Evolutionary conservation across 306 rosid genomes (phyloP).

Genomic region (Argentina anserina): DNA sequence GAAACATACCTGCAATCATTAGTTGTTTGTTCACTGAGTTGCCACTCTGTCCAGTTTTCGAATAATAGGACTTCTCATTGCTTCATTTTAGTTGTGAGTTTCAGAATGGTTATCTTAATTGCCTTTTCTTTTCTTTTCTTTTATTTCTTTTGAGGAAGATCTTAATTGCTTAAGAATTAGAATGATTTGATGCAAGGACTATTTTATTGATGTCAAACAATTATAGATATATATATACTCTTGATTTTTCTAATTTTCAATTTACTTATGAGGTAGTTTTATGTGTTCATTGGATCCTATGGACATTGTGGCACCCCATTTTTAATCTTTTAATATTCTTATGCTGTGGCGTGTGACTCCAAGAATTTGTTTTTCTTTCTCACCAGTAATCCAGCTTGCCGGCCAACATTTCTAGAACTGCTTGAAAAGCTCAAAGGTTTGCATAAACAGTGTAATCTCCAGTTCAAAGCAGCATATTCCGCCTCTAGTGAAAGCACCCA

Average conservation of each 20-base stretch:
- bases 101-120: background rate
- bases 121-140: background rate
- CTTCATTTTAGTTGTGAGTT: background rate
- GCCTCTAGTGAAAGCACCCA: slow-evolving; percentile 46
- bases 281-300: background rate
- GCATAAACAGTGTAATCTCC: slow-evolving; percentile 51
- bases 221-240: no score
- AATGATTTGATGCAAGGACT: background rate
- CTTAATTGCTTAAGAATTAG: background rate
- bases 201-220: background rate
- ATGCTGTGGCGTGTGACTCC: background rate
- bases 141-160: background rate
- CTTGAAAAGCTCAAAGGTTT: slow-evolving; percentile 64
- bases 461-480: slow-evolving; percentile 67
- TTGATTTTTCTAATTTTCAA: background rate
- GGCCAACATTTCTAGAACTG: slow-evolving; percentile 80
- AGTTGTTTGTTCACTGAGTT: background rate
- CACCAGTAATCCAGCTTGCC: slow-evolving; percentile 64
- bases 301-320: background rate
- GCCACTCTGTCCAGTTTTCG: background rate
- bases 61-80: background rate
- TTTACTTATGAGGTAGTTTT: background rate
- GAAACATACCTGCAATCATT: background rate
- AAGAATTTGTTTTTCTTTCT: background rate
- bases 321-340: background rate